Base-by-base conservation (phyloP, 2,329 filamentous ascomycete genomes). In the Colletotrichum paranaense region DNA sequence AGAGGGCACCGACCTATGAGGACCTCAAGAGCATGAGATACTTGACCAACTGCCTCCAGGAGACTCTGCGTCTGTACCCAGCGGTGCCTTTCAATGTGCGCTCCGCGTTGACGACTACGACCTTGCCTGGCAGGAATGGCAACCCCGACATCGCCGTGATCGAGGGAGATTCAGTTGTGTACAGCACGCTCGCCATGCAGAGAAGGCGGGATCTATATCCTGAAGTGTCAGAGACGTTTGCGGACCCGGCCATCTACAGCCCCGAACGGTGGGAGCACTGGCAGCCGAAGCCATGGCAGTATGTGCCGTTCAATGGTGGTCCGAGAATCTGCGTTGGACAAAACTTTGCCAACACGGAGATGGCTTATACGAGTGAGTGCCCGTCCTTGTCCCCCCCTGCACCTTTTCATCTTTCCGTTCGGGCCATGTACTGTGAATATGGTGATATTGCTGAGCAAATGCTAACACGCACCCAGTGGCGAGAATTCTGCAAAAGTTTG, bases 1-100 rank as follows among this genome's bases (percentile, higher is more conserved):
- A 26, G 26, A 66, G 67, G 58, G 46, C 65, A 4, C 74, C 74
- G 6, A 80, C 81, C 0, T 82, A 81, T 60, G 55, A 68, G 4
- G 59, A 77, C 16, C 78, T 80, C 8, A 77, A 75, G 30, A 77
- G 78, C 38, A 97, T 98, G 95, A 92, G 93, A 78, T 98, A 96
- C 80, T 88, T 97, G 69, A 86, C 90, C 80, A 86, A 92, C 77
- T 84, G 93, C 58, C 88, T 97, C 76, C 93, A 94, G 83, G 94
- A 97, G 83, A 93, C 91, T 0, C 88, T 95, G 73, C 91, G 94
- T 9, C 83, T 96, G 11, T 95, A 96, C 81, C 94, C 94, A 0
- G 88, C 91, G 19, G 93, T 97, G 2, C 94, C 94, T 1, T 93
- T 93, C 85, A 97, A 97, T 82, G 88, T 94, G 65, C 92, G 95